phyloP scores from a whole-genome alignment of 2,329 filamentous ascomycete genomes.

The Ceratocystis colombiana region DNA sequence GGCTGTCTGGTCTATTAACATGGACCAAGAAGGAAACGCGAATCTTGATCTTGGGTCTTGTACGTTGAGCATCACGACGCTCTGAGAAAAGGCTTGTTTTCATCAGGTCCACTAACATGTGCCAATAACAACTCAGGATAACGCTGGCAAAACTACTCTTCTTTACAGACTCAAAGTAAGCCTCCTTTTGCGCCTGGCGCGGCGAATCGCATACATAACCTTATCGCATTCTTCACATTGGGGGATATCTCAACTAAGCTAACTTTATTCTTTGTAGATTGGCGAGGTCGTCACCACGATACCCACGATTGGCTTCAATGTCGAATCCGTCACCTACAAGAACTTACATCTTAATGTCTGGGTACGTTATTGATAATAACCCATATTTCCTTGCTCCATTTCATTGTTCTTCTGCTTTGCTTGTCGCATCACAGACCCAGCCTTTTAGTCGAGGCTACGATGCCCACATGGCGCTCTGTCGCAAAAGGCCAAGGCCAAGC shows the following conservation, averaged over 20 bases:
- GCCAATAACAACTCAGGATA: constrained; percentile 54
- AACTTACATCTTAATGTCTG: constrained; percentile 99
- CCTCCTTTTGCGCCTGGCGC: not conserved
- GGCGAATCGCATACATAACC: constrained; percentile 13
- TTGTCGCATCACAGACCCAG: not conserved
- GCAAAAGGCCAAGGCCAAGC: not conserved
- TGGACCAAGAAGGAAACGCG: constrained; percentile 97
- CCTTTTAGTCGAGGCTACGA: constrained; percentile 17
- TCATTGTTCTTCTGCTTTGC: not conserved
- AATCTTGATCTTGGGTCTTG: constrained; percentile 87
- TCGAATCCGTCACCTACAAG: constrained; percentile 96
- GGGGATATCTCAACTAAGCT: constrained; percentile 17
- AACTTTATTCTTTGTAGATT: constrained; percentile 48
- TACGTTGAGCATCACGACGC: constrained; percentile 39
- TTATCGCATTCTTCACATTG: constrained; percentile 10
- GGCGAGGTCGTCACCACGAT: constrained; percentile 98
- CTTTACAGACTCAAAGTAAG: constrained; percentile 87
- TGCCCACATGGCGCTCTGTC: not conserved
- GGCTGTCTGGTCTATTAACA: constrained; percentile 56
- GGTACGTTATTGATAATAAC: constrained; percentile 44
- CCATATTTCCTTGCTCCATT: not conserved
- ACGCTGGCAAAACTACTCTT: constrained; percentile 94
- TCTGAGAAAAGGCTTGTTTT: not conserved
- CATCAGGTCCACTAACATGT: constrained; percentile 11
- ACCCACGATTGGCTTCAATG: constrained; percentile 98